Evolutionary conservation across 2,329 filamentous ascomycete genomes (phyloP).

Genomic region (Alternaria sp.): DNA sequence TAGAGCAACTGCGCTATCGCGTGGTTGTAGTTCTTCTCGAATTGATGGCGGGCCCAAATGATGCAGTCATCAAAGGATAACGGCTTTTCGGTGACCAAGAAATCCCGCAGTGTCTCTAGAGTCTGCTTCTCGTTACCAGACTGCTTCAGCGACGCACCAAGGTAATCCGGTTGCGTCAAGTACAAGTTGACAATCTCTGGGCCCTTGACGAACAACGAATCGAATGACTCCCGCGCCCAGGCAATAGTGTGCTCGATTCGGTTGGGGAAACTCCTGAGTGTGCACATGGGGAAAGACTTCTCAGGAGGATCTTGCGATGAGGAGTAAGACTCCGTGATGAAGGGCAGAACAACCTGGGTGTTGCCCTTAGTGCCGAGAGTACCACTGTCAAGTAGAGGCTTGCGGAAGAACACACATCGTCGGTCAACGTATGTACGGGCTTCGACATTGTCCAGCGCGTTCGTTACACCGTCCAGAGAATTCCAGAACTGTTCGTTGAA

Average conservation of each 20-base stretch:
- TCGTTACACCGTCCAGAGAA: slow-evolving; percentile 87
- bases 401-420: slow-evolving; percentile 97
- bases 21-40: slow-evolving; percentile 97
- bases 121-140: slow-evolving; percentile 95
- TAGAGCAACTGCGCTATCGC: slow-evolving; percentile 93
- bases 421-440: slow-evolving; percentile 96
- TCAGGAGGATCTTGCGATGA: slow-evolving; percentile 96
- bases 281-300: slow-evolving; percentile 99
- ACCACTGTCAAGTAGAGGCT: slow-evolving; percentile 93
- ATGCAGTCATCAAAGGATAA: slow-evolving; percentile 95
- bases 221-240: slow-evolving; percentile 96
- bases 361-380: slow-evolving; percentile 99
- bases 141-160: slow-evolving; percentile 86
- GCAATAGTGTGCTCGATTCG: slow-evolving; percentile 98
- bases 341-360: slow-evolving; percentile 91
- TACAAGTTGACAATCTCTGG: slow-evolving; percentile 95
- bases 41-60: slow-evolving; percentile 90
- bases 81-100: slow-evolving; percentile 89
- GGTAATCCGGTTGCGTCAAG: slow-evolving; percentile 87
- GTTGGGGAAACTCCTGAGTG: slow-evolving; percentile 95
- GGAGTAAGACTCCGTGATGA: slow-evolving; percentile 95
- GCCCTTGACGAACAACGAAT: slow-evolving; percentile 90
- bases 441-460: slow-evolving; percentile 96
- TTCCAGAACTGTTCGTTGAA: slow-evolving; percentile 97
- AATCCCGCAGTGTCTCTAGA: slow-evolving; percentile 87